Evolutionary conservation across 345 rosid genomes (phyloP).

Genomic region (Populus alba): DNA sequence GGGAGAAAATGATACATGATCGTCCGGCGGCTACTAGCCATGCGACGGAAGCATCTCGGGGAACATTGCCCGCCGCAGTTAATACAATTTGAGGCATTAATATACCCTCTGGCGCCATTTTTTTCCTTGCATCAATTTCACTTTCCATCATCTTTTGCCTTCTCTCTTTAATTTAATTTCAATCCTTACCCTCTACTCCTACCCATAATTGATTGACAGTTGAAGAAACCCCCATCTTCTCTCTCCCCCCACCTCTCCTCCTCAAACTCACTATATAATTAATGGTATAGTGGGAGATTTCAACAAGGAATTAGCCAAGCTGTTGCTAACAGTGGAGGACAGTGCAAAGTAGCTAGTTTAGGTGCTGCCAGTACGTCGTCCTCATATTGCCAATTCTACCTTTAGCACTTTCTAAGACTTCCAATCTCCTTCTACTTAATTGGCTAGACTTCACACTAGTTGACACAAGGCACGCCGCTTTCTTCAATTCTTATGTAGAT

Average conservation of each 20-base stretch:
- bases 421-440: neutral
- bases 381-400: neutral
- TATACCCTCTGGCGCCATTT: neutral
- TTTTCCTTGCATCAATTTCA: neutral
- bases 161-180: neutral
- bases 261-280: neutral
- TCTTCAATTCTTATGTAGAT: neutral
- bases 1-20: no score
- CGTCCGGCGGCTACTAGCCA: no score
- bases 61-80: neutral
- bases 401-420: neutral
- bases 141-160: neutral
- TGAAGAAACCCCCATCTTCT: neutral
- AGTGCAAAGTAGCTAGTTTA: neutral
- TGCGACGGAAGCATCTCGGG: no score
- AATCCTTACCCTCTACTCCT: constrained; percentile 20
- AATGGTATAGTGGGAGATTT: neutral
- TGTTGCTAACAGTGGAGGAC: neutral
- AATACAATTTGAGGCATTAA: neutral
- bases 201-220: constrained; percentile 23
- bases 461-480: neutral
- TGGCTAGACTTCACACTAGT: no score
- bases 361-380: neutral
- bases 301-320: neutral
- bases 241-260: neutral